Evolutionary conservation across 179 eudicot genomes (phyloP).

Genomic region (Beta lomatogona): DNA sequence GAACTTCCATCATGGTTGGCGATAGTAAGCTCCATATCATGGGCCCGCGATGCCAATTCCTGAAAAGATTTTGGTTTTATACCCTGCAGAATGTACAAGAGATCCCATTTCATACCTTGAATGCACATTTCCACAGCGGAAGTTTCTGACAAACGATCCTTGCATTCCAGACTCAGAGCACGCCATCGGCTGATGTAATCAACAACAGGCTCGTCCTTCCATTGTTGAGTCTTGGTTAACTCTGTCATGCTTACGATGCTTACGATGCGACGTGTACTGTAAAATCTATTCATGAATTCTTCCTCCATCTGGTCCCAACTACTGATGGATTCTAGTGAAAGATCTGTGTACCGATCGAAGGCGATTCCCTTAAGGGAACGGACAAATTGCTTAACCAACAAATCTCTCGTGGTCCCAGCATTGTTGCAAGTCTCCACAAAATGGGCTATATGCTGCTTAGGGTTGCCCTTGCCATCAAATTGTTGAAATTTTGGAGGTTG

Average conservation of each 20-base stretch:
- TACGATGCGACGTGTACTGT: background rate
- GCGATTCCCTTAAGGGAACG: background rate
- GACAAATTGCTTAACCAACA: background rate
- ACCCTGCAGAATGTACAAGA: background rate
- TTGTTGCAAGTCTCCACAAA: constrained; percentile 2
- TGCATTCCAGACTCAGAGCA: constrained; percentile 8
- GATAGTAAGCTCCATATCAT: constrained; percentile 16
- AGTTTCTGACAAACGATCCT: background rate
- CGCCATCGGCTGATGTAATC: background rate
- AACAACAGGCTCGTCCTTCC: constrained; percentile 2
- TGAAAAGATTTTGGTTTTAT: background rate
- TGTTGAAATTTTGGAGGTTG: constrained; percentile 6
- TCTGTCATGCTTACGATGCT: constrained; percentile 14
- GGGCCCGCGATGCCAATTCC: background rate
- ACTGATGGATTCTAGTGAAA: background rate
- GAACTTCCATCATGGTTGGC: background rate
- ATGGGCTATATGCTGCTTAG: background rate
- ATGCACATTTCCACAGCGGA: background rate
- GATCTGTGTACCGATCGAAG: background rate
- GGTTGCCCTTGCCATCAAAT: background rate
- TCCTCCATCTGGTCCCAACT: constrained; percentile 14
- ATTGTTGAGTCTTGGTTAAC: no score
- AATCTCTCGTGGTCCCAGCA: background rate
- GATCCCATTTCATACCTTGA: background rate
- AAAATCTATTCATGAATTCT: background rate